A percentile compares a stretch with the other conserved stretches of the same genome.
Conservation (phyloP, 257 asterid species). For the Cynanchum wilfordii region DNA sequence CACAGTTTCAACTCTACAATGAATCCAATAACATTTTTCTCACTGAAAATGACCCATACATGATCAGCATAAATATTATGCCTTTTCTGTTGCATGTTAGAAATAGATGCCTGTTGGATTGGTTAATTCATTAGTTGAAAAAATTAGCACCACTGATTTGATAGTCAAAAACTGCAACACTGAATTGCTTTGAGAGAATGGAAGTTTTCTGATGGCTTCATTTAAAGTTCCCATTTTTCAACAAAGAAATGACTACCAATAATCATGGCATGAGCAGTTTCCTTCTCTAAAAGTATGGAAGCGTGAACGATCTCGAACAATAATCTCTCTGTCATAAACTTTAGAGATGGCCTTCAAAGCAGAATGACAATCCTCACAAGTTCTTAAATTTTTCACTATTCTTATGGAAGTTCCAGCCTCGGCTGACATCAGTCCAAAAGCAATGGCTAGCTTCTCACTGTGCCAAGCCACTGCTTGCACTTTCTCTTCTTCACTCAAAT, state of each 20-base stretch:
- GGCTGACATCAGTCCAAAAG: constrained; percentile 48
- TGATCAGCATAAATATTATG: neutral
- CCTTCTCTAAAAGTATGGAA: constrained; percentile 51
- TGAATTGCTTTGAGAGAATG: neutral
- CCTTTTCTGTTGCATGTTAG: neutral
- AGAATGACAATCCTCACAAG: constrained; percentile 60
- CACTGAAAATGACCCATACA: neutral
- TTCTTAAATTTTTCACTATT: constrained; percentile 53
- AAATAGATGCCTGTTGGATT: neutral
- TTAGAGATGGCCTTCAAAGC: constrained; percentile 49
- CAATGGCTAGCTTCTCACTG: constrained; percentile 61
- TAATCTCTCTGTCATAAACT: constrained; percentile 51
- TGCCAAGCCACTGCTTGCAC: constrained; percentile 65
- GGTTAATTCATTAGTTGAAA: neutral
- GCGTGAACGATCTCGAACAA: constrained; percentile 53
- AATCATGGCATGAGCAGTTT: constrained; percentile 54
- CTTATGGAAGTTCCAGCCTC: constrained; percentile 28
- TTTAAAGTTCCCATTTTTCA: neutral
- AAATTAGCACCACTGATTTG: neutral
- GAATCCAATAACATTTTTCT: neutral
- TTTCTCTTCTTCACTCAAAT: constrained; percentile 55
- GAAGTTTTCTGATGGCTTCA: neutral
- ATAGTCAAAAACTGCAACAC: neutral
- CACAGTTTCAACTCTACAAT: neutral
- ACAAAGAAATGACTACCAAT: constrained; percentile 33